phyloP scores from a whole-genome alignment of 202 grass and related monocot species.

The Alloteropsis angusta region DNA sequence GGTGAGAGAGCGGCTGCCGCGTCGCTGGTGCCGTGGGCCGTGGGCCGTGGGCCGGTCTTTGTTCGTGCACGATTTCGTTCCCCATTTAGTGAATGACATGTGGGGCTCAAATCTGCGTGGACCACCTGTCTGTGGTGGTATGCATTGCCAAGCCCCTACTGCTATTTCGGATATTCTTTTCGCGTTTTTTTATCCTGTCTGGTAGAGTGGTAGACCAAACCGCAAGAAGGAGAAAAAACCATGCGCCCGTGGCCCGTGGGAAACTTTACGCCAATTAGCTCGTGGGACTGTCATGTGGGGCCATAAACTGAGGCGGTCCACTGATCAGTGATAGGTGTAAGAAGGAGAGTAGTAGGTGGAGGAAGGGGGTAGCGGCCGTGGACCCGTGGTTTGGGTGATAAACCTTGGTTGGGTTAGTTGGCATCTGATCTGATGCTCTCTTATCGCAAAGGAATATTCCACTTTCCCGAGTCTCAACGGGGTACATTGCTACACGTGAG shows the following conservation, averaged over 20 bases:
- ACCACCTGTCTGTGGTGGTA: neutral
- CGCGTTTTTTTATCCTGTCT: neutral
- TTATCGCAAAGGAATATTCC: neutral
- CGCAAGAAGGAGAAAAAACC: neutral
- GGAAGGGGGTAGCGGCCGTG: too few relatives aligned
- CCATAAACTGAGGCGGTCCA: neutral
- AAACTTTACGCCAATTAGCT: neutral
- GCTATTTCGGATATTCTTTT: too few relatives aligned
- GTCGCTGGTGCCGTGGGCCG: neutral
- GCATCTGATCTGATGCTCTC: neutral
- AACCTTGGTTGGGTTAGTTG: neutral
- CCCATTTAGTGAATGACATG: neutral
- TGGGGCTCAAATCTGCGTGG: neutral
- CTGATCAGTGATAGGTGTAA: neutral
- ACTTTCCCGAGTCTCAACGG: neutral
- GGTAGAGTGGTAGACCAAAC: neutral
- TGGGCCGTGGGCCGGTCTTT: slow-evolving; percentile 8
- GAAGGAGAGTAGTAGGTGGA: neutral
- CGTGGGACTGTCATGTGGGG: neutral
- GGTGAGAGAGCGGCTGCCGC: neutral
- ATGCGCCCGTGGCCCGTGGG: neutral
- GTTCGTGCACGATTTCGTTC: neutral
- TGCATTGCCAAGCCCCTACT: neutral
- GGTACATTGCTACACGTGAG: too few relatives aligned
- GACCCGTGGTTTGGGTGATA: neutral